Base-by-base conservation (phyloP, 208 protist species). In the Crithidia acanthocephali region DNA sequence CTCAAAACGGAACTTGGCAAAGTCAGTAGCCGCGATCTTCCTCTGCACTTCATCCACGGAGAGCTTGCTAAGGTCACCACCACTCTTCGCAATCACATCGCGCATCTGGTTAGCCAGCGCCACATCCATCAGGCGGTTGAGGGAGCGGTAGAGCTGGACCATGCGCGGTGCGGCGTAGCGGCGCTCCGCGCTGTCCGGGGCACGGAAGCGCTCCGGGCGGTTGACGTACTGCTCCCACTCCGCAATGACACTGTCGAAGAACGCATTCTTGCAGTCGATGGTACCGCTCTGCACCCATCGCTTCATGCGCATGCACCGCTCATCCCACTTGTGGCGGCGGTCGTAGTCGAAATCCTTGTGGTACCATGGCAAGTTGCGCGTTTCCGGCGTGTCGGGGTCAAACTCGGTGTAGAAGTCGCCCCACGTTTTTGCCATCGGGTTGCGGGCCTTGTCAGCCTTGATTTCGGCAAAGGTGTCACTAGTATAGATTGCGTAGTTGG, bases 161-260 rank as follows among this genome's bases (percentile, higher is more conserved):
- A 96, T 94, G 42, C 91, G 85, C 45, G 88, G 88, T 10, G 91
- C 85, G 16, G 78, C 80, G 75, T 96, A 96, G 7, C 91, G 79
- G 55, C 87, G 85, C 68, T 96, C 87, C 23, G 85, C 87, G 66
- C 61, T 90, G 55, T 96, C 91, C 16, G 83, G 79, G 22, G 86
- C 86, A 42, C 83, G 75, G 75, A 94, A 92, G 32, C 86, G 79
- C 70, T 96, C 91, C 28, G 88, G 87, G 45, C 91, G 86, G 74
- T 96, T 96, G 35, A 96, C 82, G 79, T 93, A 93, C 80, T 96
- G 88, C 81, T 96, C 88, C 91, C 91, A 96, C 67, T 96, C 88
- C n/a, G 79, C 79, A 66, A 96, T 83, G 51, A 88, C 68, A 61
- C 88, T 94, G 68, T 96, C 86, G 63, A 96, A 96, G 65, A 90